Evolutionary conservation across 192 early-diverging fungal species (phyloP).

Genomic region (Chytriomyces sp.): DNA sequence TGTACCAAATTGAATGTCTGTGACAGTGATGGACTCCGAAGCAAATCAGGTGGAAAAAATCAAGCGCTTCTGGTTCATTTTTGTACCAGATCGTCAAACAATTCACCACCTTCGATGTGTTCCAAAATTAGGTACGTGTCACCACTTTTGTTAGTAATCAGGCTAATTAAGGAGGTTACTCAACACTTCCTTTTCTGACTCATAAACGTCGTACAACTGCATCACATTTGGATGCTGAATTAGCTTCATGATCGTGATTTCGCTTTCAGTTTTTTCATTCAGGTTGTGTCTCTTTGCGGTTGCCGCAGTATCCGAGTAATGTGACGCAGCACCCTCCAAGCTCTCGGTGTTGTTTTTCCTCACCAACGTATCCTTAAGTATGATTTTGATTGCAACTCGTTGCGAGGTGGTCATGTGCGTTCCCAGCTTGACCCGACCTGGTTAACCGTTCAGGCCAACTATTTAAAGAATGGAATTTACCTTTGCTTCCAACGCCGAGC

Average conservation of each 20-base stretch:
- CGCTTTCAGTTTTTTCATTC: slow-evolving; percentile 59
- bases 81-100: slow-evolving; percentile 71
- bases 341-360: slow-evolving; percentile 9
- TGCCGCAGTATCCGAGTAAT: slow-evolving; percentile 1
- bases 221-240: slow-evolving; percentile 61
- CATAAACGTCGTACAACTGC: slow-evolving; percentile 63
- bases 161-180: neutral
- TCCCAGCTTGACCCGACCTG: slow-evolving; percentile 57
- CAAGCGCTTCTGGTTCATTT: slow-evolving; percentile 78
- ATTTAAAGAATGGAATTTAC: neutral
- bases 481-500: neutral
- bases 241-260: slow-evolving; percentile 66
- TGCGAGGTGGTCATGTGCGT: slow-evolving; percentile 52
- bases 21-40: slow-evolving; percentile 95
- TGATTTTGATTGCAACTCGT: slow-evolving; percentile 60
- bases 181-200: slow-evolving; percentile 56
- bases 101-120: slow-evolving; percentile 71
- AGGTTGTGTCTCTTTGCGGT: slow-evolving; percentile 5
- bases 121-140: slow-evolving; percentile 68
- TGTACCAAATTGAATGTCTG: slow-evolving; percentile 83
- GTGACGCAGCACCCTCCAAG: neutral
- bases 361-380: slow-evolving; percentile 41
- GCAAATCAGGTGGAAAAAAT: slow-evolving; percentile 96
- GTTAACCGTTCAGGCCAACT: neutral
- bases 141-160: neutral